Conservation (phyloP, 2,329 filamentous ascomycete species). For the Teratosphaeria destructans region DNA sequence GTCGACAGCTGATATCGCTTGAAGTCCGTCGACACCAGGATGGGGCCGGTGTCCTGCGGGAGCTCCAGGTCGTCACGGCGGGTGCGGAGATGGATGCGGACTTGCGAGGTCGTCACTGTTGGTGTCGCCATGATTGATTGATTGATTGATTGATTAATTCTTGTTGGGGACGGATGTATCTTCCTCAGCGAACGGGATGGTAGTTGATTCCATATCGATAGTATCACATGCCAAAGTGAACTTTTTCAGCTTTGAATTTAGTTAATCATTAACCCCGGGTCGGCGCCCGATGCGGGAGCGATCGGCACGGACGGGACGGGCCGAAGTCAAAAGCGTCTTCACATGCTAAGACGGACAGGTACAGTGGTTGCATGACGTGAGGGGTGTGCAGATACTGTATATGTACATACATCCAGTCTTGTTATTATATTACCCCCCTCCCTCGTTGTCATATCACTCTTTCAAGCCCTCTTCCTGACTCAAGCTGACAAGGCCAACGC, state of each 20-base stretch:
- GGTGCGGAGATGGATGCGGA: conserved; percentile 45
- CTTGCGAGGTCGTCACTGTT: conserved; percentile 29
- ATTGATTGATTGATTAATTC: not conserved
- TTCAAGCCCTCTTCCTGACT: not conserved
- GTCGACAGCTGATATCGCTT: conserved; percentile 51
- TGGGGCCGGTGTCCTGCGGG: conserved; percentile 44
- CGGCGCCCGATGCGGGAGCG: not conserved
- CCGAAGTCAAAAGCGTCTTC: not conserved
- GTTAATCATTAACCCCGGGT: not conserved
- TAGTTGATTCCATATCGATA: not conserved
- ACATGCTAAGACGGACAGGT: conserved; percentile 5
- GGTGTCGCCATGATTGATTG: conserved; percentile 8
- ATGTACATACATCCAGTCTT: not conserved
- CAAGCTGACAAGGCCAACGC: not conserved
- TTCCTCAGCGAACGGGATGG: too few species aligned
- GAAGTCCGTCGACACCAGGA: conserved; percentile 49
- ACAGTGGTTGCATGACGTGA: not conserved
- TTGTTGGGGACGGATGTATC: too few species aligned
- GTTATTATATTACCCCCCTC: not conserved
- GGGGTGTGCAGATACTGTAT: not conserved
- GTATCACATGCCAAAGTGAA: not conserved
- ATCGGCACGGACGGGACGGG: not conserved
- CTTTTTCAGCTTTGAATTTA: not conserved
- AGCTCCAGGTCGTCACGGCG: conserved; percentile 44
- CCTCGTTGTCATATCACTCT: not conserved